Evolutionary conservation across 805 yeast genomes (phyloP), one percentile per base, ranked within the genome.

Genomic region (Kuraishia molischiana): DNA sequence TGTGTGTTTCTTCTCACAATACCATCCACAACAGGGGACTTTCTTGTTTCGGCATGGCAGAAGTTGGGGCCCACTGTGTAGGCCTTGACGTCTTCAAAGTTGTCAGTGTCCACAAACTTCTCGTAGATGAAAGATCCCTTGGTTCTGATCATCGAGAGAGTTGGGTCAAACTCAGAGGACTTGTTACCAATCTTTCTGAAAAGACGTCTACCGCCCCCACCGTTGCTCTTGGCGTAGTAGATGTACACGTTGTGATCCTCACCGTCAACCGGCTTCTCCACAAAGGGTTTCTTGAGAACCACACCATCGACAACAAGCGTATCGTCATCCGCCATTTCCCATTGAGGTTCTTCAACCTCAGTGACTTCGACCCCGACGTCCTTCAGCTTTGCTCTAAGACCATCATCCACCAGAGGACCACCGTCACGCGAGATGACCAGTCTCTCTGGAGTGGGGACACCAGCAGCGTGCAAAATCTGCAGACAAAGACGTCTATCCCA

Each of bases 11-110:
- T 74, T 52, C 97, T 73, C 19, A 92, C 99, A 41, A 92, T 85
- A 34, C 99, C 99, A 62, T 92, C 99, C n/a, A 92, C 98, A 3
- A 92, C 98, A 1, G 99, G 99, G 0, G 96, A 86, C 58, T 92
- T 92, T 52, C 99, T 73, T 1, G 99, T 92, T 55, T 92, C 99
- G 0, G 98, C 99, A 58, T 92, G 99, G 56, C 98, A 92, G 53
- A 74, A 92, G 15, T 65, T 65, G 3, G 81, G 77, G 1, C 98
- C 97, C 3, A 92, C 97, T 1, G 99, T 92, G 58, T 92, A 92
- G 0, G 97, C 97, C 61, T 92, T 92, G 44, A 92, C 99, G 59
- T 92, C 99, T 62, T 92, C 98, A 52, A 87, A 89, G 55, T 92
- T 92, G 58, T 92, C 97, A 2, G 98, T 90, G 55, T 92, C 97